Conservation (phyloP, 2,329 filamentous ascomycete species). For the Cercospora canescens region DNA sequence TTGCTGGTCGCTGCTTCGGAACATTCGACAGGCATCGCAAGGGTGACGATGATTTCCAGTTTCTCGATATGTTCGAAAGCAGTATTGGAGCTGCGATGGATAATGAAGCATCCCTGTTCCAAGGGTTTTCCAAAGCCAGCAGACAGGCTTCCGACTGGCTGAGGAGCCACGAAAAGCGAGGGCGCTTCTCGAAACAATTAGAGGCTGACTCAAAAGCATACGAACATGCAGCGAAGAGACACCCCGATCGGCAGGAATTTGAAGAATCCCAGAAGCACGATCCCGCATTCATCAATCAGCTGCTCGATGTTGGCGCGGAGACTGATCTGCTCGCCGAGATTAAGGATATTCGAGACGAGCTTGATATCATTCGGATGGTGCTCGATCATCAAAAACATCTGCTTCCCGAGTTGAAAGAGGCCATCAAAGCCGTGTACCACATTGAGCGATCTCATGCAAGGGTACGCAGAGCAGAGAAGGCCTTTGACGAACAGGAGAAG, state of each 20-base stretch:
- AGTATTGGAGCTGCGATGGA: slow-evolving; percentile 56
- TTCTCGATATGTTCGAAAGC: slow-evolving; percentile 67
- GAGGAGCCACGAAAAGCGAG: slow-evolving; percentile 19
- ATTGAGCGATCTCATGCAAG: slow-evolving; percentile 32
- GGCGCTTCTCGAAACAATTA: slow-evolving; percentile 19
- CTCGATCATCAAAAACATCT: slow-evolving; percentile 52
- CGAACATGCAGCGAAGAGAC: slow-evolving; percentile 45
- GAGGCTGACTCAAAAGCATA: slow-evolving; percentile 20
- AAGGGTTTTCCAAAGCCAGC: slow-evolving; percentile 60
- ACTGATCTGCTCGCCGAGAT: slow-evolving; percentile 63
- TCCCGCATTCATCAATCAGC: slow-evolving; percentile 53
- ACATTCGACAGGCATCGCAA: slow-evolving; percentile 57
- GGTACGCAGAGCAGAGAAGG: slow-evolving; percentile 51
- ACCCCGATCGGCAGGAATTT: slow-evolving; percentile 28
- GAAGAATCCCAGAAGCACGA: slow-evolving; percentile 24
- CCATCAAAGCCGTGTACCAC: slow-evolving; percentile 42
- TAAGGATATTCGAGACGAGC: slow-evolving; percentile 68
- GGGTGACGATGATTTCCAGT: slow-evolving; percentile 60
- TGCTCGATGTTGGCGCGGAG: slow-evolving; percentile 62
- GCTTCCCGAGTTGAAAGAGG: slow-evolving; percentile 49
- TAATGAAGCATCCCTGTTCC: slow-evolving; percentile 52
- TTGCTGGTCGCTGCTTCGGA: slow-evolving; percentile 48
- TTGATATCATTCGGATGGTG: slow-evolving; percentile 61
- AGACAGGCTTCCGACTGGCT: slow-evolving; percentile 50
- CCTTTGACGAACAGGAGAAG: slow-evolving; percentile 58